A percentile compares a stretch with the other conserved stretches of the same genome.
phyloP scores from a whole-genome alignment of 2,329 filamentous ascomycete species.

The Lasiodiplodia hormozganensis region DNA sequence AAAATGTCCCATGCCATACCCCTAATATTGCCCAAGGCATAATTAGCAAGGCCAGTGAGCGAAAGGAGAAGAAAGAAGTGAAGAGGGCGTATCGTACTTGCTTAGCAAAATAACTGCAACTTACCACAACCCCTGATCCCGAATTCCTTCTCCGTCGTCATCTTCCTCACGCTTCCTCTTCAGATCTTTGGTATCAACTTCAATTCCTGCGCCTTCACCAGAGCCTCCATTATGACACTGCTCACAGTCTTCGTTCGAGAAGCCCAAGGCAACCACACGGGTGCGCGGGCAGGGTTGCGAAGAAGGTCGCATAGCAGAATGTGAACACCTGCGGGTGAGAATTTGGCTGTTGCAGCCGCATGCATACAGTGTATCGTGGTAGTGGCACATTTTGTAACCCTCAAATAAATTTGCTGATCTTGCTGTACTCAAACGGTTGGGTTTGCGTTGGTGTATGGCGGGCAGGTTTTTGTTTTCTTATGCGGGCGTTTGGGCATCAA shows the following conservation, averaged over 20 bases:
- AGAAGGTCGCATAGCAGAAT: neutral
- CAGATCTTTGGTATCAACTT: neutral
- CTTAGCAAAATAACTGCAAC: neutral
- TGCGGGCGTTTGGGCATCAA: no score
- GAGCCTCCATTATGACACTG: neutral
- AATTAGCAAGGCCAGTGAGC: neutral
- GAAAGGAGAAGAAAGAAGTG: neutral
- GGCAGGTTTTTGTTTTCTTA: no score
- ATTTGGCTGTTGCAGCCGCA: neutral
- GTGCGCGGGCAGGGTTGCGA: neutral
- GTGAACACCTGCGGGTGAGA: neutral
- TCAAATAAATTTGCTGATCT: neutral
- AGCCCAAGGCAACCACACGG: neutral
- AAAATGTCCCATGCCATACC: slow-evolving; percentile 15
- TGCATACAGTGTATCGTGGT: neutral
- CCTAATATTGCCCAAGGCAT: neutral
- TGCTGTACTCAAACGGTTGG: neutral
- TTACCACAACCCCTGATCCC: neutral
- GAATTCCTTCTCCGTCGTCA: no score
- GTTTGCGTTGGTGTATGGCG: neutral
- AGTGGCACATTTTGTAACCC: neutral
- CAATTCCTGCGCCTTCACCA: no score
- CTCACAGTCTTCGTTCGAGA: neutral
- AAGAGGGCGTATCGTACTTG: neutral
- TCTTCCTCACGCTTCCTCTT: neutral